Conservation (phyloP, 1,139 yeast species). For the Kodamaea derodonti region DNA sequence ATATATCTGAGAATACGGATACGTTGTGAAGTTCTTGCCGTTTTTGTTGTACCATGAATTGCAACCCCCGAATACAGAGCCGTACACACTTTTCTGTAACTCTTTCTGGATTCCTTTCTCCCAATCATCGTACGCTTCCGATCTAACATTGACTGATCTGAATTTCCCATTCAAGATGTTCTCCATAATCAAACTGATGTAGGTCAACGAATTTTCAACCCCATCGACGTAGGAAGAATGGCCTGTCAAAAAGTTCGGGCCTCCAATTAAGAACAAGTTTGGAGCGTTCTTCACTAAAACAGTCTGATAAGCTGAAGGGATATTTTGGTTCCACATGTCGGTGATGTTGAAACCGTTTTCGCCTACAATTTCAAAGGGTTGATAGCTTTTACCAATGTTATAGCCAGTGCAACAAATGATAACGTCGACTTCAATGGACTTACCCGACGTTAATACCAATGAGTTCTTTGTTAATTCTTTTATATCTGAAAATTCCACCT, state of each 20-base stretch:
- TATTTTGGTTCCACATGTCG: conserved; percentile 28
- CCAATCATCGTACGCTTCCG: conserved; percentile 36
- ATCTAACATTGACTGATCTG: conserved; percentile 31
- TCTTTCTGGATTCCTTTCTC: conserved; percentile 24
- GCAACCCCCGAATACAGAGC: conserved; percentile 43
- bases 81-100: conserved; percentile 32
- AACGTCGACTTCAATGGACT: conserved; percentile 31
- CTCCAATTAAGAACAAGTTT: conserved; percentile 35
- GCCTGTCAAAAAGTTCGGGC: conserved; percentile 45
- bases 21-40: conserved; percentile 33
- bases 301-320: conserved; percentile 37
- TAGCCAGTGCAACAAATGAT: conserved; percentile 47
- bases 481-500: conserved; percentile 23
- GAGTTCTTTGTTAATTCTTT: conserved; percentile 26
- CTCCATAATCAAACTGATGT: conserved; percentile 21
- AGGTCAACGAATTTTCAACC: conserved; percentile 34
- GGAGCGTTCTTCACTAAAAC: conserved; percentile 32
- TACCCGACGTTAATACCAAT: conserved; percentile 29
- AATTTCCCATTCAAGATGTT: conserved; percentile 28
- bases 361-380: conserved; percentile 23
- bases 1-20: conserved; percentile 36
- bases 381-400: conserved; percentile 19
- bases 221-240: conserved; percentile 43
- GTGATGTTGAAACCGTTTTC: conserved; percentile 21
- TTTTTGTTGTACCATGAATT: conserved; percentile 35